Evolutionary conservation across 2,329 filamentous ascomycete species (phyloP), one percentile per base, ranked within the genome.

Genomic region (Albifimbria verrucaria): DNA sequence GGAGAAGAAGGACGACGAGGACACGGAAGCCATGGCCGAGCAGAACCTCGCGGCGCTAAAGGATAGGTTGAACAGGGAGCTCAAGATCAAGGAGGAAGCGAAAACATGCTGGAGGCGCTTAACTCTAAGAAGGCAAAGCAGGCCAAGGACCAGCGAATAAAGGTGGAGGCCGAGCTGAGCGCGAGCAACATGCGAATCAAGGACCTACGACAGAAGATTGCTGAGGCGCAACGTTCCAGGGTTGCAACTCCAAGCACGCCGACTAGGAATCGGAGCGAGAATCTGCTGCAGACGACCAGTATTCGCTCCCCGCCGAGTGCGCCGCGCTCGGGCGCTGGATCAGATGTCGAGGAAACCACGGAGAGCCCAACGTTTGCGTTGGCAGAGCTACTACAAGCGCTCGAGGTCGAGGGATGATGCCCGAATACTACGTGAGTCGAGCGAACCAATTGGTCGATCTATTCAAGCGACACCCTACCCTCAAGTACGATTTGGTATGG

Each of bases 401-500:
- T 99, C 39, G 94, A 99, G 68, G 80, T 87, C 12, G 89, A 92
- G 66, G 90, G 90, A 90, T 97, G 85, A 83, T 85, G 43, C 87
- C 93, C 1, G 94, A 97, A 70, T 97, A 96, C 73, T 99, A 99
- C 66, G 93, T 99, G 50, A 90, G 89, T 55, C 85, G 91, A 56
- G 92, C 92, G 23, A 99, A 99, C 67, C 89, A 85, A 58, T 79
- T 99, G 9, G 94, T 97, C n/a, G 90, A 95, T 57, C 78, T 99
- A n/a, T 96, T 99, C 74, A 96, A 93, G 69, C 83, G 91, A 50
- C 86, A 97, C 70, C 90, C 92, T 1, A 93, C 90, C 1, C 79
- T 99, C 53, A 99, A 99, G 67, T 97, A 97, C 68, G 95, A 99
- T 70, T 76, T 99, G 48, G 92, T 91, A 1, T 99, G 94, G 94